Evolutionary conservation across 2,329 filamentous ascomycete species (phyloP).

Genomic region (Penicillium sclerotiorum): DNA sequence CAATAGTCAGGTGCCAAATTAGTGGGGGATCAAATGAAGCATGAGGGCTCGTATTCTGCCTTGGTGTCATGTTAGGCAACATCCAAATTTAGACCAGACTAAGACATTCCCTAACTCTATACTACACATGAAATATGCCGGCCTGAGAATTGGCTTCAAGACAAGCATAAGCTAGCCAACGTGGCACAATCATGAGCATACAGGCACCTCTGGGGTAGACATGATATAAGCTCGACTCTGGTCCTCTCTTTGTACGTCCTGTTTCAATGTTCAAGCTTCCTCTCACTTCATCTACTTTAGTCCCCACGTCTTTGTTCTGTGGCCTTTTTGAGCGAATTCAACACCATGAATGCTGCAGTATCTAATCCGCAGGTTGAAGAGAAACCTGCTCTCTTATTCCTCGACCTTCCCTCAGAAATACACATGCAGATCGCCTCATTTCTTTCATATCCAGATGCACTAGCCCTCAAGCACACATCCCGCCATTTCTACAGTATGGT

Average conservation of each 20-base stretch:
- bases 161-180: neutral
- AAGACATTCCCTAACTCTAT: no score
- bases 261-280: no score
- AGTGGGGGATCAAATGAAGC: no score
- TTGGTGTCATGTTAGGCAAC: no score
- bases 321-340: neutral
- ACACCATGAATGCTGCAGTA: neutral
- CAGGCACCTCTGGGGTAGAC: neutral
- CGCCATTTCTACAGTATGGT: slow-evolving; percentile 66
- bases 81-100: no score
- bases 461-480: slow-evolving; percentile 69
- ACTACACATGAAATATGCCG: no score
- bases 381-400: slow-evolving; percentile 32
- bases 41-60: no score
- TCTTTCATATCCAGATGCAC: slow-evolving; percentile 70
- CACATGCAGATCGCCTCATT: slow-evolving; percentile 63
- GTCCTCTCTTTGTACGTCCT: no score
- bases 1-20: no score
- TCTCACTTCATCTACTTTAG: no score
- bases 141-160: neutral
- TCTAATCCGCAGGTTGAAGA: no score
- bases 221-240: neutral
- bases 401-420: slow-evolving; percentile 66
- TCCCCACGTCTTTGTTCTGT: no score
- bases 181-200: neutral